These are phyloP conservation scores for Verbascum thapsus DNA, from an alignment of 257 asterid species.

Conservation along the genomic window DNA sequence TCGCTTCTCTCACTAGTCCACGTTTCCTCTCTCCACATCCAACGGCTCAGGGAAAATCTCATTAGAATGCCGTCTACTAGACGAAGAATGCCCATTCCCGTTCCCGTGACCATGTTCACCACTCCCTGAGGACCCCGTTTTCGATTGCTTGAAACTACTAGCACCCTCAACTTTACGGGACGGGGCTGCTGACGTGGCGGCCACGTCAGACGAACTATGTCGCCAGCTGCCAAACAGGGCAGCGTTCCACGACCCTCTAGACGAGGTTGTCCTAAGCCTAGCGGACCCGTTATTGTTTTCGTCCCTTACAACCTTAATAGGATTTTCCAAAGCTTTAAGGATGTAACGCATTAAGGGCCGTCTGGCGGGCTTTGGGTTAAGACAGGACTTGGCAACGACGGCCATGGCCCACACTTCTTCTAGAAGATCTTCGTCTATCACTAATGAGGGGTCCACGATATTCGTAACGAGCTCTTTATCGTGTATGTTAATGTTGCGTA, in stretches of 20 bases:
- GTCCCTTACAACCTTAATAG: slow-evolving; percentile 86
- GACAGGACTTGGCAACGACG: slow-evolving; percentile 82
- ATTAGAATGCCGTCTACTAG: slow-evolving; percentile 57
- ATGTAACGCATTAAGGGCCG: slow-evolving; percentile 83
- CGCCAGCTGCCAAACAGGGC: slow-evolving; percentile 59
- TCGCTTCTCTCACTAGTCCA: neutral
- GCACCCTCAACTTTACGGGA: slow-evolving; percentile 37
- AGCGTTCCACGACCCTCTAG: slow-evolving; percentile 57
- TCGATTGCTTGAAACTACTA: slow-evolving; percentile 35
- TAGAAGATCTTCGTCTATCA: slow-evolving; percentile 83
- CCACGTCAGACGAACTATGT: slow-evolving; percentile 50
- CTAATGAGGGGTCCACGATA: slow-evolving; percentile 75
- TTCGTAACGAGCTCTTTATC: slow-evolving; percentile 85
- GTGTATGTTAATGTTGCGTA: slow-evolving; percentile 67
- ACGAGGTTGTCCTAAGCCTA: slow-evolving; percentile 52
- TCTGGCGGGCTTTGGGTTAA: slow-evolving; percentile 75
- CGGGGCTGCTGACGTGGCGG: slow-evolving; percentile 29
- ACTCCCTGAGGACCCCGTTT: slow-evolving; percentile 40
- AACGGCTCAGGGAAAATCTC: slow-evolving; percentile 85
- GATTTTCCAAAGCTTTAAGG: slow-evolving; percentile 90
- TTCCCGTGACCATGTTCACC: slow-evolving; percentile 32
- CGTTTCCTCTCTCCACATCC: slow-evolving; percentile 51
- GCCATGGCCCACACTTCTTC: slow-evolving; percentile 99
- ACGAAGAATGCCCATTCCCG: slow-evolving; percentile 37
- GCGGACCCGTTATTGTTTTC: slow-evolving; percentile 41